Evolutionary conservation across 495 filamentous ascomycete species (phyloP), one percentile per base, ranked within the genome.

Genomic region (Podospora conica): DNA sequence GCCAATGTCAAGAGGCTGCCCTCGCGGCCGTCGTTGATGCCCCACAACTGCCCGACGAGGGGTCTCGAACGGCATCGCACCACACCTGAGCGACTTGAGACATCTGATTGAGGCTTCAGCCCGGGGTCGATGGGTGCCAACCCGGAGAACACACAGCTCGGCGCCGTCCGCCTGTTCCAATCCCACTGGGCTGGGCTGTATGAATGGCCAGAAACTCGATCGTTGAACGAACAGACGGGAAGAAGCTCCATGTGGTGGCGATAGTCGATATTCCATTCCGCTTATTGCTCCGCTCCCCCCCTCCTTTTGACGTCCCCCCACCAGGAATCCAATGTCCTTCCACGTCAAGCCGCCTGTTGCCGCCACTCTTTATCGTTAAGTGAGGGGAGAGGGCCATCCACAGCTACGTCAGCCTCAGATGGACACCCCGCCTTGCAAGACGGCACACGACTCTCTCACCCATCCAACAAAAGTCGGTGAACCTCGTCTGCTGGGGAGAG

Each of bases 41-140:
- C 68, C 70, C 68, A 66, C 63, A 63, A 58, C 68, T 68, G 67
- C 70, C 70, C 57, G 61, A 68, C 60, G 57, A 63, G 53, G 29
- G 55, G 69, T 63, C 65, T 65, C 48, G 56, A 24, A 24, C 29
- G 27, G 5, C 40, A 48, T 40, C 33, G 40, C 40, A 56, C 22
- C 12, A 15, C 20, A 25, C 24, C 24, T 59, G 40, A 6, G 12
- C 40, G 40, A 57, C 55, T 57, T 57, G 21, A 23, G 55, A 62
- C 57, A 60, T 20, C 61, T 65, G 65, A 65, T 65, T 25, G 55
- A 65, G 48, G 31, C 11, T 22, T 60, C 40, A 53, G 53, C 54
- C 53, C 27, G 56, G 64, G 48, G 65, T 48, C 55, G 55, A 70
- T 53, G 53, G 1, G 20, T 27, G 18, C 56, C 56, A 58, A 3